Evolutionary conservation across 2,329 filamentous ascomycete species (phyloP).

Genomic region (Microsporum ferrugineum): DNA sequence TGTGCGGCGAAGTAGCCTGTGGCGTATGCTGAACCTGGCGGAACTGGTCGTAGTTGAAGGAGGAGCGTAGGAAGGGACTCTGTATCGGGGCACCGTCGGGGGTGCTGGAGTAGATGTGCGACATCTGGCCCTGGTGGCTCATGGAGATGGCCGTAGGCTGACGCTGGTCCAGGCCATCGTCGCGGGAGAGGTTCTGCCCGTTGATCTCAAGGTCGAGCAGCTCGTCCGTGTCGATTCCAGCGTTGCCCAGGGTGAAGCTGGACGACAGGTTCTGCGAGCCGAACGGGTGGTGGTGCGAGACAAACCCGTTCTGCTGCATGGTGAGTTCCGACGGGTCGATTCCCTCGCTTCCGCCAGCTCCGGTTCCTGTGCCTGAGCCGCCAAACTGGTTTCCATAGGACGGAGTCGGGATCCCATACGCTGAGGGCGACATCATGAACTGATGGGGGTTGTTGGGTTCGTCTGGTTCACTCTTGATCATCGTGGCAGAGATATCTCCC

Average conservation of each 20-base stretch:
- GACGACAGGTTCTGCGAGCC: conserved; percentile 54
- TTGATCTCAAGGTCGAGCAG: conserved; percentile 54
- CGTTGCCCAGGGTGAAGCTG: conserved; percentile 65
- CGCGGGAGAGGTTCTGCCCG: conserved; percentile 28
- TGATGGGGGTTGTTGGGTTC: conserved; percentile 44
- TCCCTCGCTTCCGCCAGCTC: conserved; percentile 39
- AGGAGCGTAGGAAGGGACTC: conserved; percentile 67
- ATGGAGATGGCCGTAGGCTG: conserved; percentile 43
- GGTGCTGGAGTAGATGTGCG: conserved; percentile 71
- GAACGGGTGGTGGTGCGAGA: conserved; percentile 41
- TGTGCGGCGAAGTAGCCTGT: conserved; percentile 32
- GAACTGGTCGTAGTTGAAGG: conserved; percentile 68
- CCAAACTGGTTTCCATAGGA: conserved; percentile 40
- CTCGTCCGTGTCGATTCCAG: conserved; percentile 78
- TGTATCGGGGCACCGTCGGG: conserved; percentile 86
- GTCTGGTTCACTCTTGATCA: conserved; percentile 58
- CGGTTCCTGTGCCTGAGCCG: conserved; percentile 24
- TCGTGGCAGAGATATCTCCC: conserved; percentile 48
- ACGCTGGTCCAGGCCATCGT: conserved; percentile 41
- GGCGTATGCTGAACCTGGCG: conserved; percentile 45
- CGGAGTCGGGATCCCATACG: conserved; percentile 43
- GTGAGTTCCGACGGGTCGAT: conserved; percentile 80
- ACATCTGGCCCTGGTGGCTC: conserved; percentile 58
- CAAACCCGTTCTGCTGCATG: conserved; percentile 46
- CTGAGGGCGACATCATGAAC: conserved; percentile 40